Evolutionary conservation across 2,329 filamentous ascomycete species (phyloP), one percentile per base, ranked within the genome.

Genomic region (Calonectria pseudoreteaudii): DNA sequence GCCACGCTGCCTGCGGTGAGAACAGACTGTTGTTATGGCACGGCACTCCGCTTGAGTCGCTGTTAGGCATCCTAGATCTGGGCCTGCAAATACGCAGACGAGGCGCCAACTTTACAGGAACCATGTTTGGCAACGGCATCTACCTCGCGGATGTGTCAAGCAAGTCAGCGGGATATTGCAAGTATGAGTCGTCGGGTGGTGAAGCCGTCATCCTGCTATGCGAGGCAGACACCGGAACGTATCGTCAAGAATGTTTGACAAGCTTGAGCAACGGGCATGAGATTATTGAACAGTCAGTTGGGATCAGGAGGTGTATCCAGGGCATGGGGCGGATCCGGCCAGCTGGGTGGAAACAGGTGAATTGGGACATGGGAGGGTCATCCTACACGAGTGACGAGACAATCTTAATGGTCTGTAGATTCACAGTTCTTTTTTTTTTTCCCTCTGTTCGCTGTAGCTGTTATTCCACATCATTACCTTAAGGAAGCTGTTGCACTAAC

Each of bases 81-180:
- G 60, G 60, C 5, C 20, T 65, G 13, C 41, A 65, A 23, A 65
- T 65, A n/a, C 41, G 60, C 4, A 47, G 60, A 18, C 7, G n/a
- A 23, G 60, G 60, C 8, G 60, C 36, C 4, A 65, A 13, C 4
- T 65, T 65, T 31, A 65, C 60, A 8, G 60, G 60, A n/a, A 23
- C 38, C 28, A 65, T 65, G 60, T 65, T 65, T 18, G 60, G 60
- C 16, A 65, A 65, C 41, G 60, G 60, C 28, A 65, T 65, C 38
- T 65, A 65, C 26, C 38, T 65, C 3, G 60, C 60, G 8, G 60
- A 65, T 16, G 26, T 65, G 11, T 47, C 41, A 16, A 65, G 60
- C 26, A 65, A 65, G 38, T 65, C 60, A 9, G 60, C 60, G 10
- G 60, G 60, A 16, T 65, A 65, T 20, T 65, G 60, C 38, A 65